Percentiles rank a stretch among this genome's conserved stretches.
phyloP scores from a whole-genome alignment of 306 rosid species.

The Betula pendula region DNA sequence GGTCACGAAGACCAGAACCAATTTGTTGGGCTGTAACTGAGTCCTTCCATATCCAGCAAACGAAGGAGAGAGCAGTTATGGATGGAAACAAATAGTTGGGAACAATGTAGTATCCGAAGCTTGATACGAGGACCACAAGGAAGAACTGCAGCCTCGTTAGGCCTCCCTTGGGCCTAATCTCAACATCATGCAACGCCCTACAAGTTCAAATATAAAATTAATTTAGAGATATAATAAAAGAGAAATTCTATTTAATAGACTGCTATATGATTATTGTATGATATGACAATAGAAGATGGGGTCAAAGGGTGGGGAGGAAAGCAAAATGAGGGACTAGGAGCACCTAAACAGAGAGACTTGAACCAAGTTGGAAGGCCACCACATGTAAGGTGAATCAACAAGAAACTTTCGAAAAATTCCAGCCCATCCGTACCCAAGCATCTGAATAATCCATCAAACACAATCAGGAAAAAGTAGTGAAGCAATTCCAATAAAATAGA shows the following conservation, averaged over 20 bases:
- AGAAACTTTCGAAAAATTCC: constrained; percentile 71
- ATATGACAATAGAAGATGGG: no score
- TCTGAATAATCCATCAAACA: constrained; percentile 33
- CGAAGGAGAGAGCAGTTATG: constrained; percentile 52
- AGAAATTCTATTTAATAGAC: no score
- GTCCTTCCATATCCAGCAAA: constrained; percentile 71
- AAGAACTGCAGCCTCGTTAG: constrained; percentile 78
- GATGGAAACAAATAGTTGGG: constrained; percentile 78
- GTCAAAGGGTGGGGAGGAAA: not conserved
- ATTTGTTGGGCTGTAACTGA: constrained; percentile 83
- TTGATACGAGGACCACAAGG: constrained; percentile 45
- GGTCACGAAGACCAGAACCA: constrained; percentile 71
- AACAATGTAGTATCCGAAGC: constrained; percentile 69
- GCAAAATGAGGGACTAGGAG: not conserved
- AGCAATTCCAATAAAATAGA: not conserved
- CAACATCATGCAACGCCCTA: constrained; percentile 88
- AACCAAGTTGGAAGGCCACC: constrained; percentile 92
- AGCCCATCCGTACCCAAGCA: constrained; percentile 98
- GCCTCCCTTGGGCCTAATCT: constrained; percentile 66
- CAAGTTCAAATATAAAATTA: not conserved
- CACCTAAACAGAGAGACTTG: constrained; percentile 87
- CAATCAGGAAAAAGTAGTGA: not conserved
- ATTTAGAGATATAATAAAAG: not conserved
- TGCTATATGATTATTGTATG: no score
- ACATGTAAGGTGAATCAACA: constrained; percentile 95